Percentiles rank a stretch among this genome's conserved stretches.
phyloP scores from a whole-genome alignment of 352 stramenopile species.

The Globisporangium radiosum region DNA sequence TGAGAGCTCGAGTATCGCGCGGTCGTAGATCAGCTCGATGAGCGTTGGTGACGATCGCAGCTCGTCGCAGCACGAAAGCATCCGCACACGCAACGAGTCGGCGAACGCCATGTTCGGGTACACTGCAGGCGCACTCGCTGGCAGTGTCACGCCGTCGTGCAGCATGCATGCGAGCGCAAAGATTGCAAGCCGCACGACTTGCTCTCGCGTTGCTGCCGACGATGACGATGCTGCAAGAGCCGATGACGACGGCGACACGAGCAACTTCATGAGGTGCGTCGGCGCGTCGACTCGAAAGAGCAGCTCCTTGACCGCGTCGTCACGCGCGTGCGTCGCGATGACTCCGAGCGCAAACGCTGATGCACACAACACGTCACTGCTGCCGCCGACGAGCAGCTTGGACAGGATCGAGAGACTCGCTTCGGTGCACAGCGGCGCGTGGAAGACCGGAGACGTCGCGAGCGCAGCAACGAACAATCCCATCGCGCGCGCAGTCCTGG shows the following conservation, averaged over 20 bases:
- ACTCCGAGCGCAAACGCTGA: conserved; percentile 49
- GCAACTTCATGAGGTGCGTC: conserved; percentile 41
- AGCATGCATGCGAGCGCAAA: conserved; percentile 40
- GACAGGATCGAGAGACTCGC: conserved; percentile 57
- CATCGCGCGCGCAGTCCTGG: conserved; percentile 37
- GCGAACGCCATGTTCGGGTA: conserved; percentile 2
- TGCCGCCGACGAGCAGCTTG: conserved; percentile 56
- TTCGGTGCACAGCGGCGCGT: conserved; percentile 35
- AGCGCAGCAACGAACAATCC: conserved; percentile 59
- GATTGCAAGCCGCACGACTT: conserved; percentile 29
- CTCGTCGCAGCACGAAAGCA: conserved; percentile 11
- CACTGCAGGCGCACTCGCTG: conserved; percentile 1
- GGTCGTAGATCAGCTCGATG: conserved; percentile 19
- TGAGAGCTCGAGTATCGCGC: conserved; percentile 13
- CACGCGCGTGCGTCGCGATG: conserved; percentile 24
- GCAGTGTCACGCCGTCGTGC: conserved; percentile 23
- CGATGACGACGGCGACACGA: conserved; percentile 9
- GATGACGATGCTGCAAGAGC: not conserved
- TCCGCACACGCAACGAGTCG: conserved; percentile 15
- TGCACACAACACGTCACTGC: conserved; percentile 37
- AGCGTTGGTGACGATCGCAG: conserved; percentile 14
- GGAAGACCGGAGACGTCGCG: conserved; percentile 40
- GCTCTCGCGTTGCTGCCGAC: conserved; percentile 16
- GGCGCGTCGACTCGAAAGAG: conserved; percentile 45
- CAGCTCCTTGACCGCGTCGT: conserved; percentile 30